Percentiles rank a stretch among this genome's conserved stretches.
phyloP scores from a whole-genome alignment of 441 rosid species.

The Mallotus repandus region DNA sequence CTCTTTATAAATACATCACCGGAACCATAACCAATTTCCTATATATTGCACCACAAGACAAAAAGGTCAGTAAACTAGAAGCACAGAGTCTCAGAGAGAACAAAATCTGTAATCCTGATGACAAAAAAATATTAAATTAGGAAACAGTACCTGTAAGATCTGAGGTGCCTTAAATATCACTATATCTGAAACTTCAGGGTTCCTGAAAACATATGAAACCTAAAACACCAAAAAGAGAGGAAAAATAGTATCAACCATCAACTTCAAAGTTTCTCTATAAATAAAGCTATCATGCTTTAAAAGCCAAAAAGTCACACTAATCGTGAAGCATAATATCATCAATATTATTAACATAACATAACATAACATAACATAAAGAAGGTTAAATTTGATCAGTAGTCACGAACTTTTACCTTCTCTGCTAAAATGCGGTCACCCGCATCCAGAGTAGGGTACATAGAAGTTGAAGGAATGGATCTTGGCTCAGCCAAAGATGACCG shows the following conservation, averaged over 20 bases:
- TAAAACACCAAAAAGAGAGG: conserved; percentile 29
- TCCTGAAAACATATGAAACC: conserved; percentile 64
- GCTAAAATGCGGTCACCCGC: conserved; percentile 91
- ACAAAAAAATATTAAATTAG: neutral
- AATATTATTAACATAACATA: too few species aligned
- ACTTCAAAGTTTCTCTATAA: neutral
- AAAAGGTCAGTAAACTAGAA: conserved; percentile 15
- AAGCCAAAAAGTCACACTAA: too few species aligned
- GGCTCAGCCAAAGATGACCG: conserved; percentile 89
- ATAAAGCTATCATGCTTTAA: too few species aligned
- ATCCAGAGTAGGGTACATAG: conserved; percentile 95
- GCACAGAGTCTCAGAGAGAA: neutral
- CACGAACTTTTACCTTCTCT: conserved; percentile 69
- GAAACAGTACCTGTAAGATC: conserved; percentile 56
- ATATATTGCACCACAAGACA: conserved; percentile 15
- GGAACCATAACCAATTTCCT: conserved; percentile 82
- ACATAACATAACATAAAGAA: too few species aligned
- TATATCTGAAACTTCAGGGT: conserved; percentile 42
- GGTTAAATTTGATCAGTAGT: too few species aligned
- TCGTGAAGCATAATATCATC: too few species aligned
- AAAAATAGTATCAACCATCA: conserved; percentile 6
- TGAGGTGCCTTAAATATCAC: conserved; percentile 94
- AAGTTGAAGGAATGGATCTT: conserved; percentile 85
- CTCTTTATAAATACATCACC: conserved; percentile 91
- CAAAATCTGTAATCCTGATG: neutral